phyloP scores from a whole-genome alignment of 768 basidiomycete species.

The Leucocoprinus leucothites region DNA sequence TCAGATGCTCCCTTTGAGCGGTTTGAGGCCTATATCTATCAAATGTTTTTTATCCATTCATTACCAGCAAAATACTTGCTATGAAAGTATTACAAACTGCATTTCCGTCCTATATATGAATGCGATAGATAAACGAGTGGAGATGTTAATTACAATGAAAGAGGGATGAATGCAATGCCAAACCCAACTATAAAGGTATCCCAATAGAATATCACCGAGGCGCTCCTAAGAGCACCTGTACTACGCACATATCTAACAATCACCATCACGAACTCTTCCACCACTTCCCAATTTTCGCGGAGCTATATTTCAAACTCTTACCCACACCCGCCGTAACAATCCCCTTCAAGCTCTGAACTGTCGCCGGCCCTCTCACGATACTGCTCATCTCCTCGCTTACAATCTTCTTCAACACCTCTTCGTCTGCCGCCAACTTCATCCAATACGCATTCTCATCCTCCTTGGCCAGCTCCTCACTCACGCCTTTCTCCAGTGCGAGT shows the following conservation, averaged over 20 bases:
- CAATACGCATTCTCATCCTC: constrained; percentile 76
- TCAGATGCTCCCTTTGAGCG: no score
- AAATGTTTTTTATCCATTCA: background rate
- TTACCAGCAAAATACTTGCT: background rate
- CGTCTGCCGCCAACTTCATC: constrained; percentile 67
- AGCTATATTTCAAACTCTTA: constrained; percentile 74
- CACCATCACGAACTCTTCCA: constrained; percentile 42
- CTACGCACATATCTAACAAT: background rate
- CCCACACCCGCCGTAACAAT: constrained; percentile 76
- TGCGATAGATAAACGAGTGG: constrained; percentile 10
- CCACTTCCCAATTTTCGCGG: constrained; percentile 85
- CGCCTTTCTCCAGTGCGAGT: constrained; percentile 35
- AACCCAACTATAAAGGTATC: constrained; percentile 3
- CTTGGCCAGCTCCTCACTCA: constrained; percentile 34
- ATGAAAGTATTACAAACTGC: constrained; percentile 1
- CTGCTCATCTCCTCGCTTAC: constrained; percentile 60
- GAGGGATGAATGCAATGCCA: constrained; percentile 1
- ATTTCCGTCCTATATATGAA: constrained; percentile 2
- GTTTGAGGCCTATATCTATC: background rate
- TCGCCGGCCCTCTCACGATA: constrained; percentile 82
- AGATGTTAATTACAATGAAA: constrained; percentile 12
- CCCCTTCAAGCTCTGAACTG: constrained; percentile 83
- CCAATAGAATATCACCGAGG: background rate
- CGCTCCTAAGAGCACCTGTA: background rate
- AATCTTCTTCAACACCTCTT: constrained; percentile 55